Evolutionary conservation across 2,329 filamentous ascomycete genomes (phyloP).

Genomic region (Fusarium ramigenum): DNA sequence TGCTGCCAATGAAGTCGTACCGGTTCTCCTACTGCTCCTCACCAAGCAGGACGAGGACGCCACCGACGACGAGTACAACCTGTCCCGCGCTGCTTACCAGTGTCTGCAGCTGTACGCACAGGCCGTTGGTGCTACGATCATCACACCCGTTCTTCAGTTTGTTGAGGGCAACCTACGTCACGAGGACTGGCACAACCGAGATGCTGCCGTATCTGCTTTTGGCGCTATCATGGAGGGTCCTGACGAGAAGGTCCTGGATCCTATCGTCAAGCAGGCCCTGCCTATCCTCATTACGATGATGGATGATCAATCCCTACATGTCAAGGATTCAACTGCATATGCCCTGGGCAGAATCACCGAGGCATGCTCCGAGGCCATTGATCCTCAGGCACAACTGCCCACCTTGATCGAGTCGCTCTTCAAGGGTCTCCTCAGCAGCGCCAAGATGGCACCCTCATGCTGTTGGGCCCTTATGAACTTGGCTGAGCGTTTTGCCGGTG

Average conservation of each 20-base stretch:
- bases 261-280: slow-evolving; percentile 94
- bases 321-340: slow-evolving; percentile 96
- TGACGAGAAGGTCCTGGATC: slow-evolving; percentile 89
- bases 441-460: slow-evolving; percentile 98
- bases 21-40: slow-evolving; percentile 86
- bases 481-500: slow-evolving; percentile 92
- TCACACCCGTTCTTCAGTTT: slow-evolving; percentile 86
- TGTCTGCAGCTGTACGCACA: slow-evolving; percentile 95
- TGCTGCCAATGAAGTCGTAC: slow-evolving; percentile 92
- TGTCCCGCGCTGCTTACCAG: slow-evolving; percentile 94
- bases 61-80: slow-evolving; percentile 95
- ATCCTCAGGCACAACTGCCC: slow-evolving; percentile 83
- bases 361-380: slow-evolving; percentile 89
- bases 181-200: slow-evolving; percentile 93
- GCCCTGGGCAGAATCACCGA: slow-evolving; percentile 96
- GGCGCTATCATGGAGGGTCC: slow-evolving; percentile 99
- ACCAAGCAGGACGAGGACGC: slow-evolving; percentile 99
- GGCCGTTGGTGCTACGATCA: slow-evolving; percentile 85
- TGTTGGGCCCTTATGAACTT: slow-evolving; percentile 99
- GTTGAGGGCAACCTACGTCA: slow-evolving; percentile 90
- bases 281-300: slow-evolving; percentile 91
- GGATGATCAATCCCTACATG: slow-evolving; percentile 88
- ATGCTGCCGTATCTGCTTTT: slow-evolving; percentile 96
- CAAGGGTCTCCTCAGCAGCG: slow-evolving; percentile 85
- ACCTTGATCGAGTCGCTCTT: slow-evolving; percentile 89